Evolutionary conservation across 805 yeast genomes (phyloP), one percentile per base, ranked within the genome.

Genomic region (Candida loeiensis): DNA sequence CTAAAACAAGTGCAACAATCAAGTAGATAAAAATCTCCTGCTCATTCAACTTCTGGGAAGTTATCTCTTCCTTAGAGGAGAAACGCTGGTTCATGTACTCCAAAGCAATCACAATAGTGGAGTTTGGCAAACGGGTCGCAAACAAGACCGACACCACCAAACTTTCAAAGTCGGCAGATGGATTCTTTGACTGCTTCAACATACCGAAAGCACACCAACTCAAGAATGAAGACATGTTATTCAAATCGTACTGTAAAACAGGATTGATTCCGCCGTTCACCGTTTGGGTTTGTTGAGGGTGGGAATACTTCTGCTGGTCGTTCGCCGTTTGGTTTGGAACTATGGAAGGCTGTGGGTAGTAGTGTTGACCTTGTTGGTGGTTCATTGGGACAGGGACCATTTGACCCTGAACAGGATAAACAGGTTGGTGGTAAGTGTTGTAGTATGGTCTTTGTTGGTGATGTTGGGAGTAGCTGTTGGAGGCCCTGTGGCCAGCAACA

Each of bases 111-210:
- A 89, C 69, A 30, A 93, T 74, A 13, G 98, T 85, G 2, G 88
- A 76, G 48, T 81, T 76, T 21, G 97, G 95, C 50, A 91, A 69
- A 49, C 98, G 78, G 3, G 97, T 93, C 9, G 96, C 95, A 41
- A 81, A 74, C 45, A 91, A 68, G 2, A 91, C 90, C 29, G 82
- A 76, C 40, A 74, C 71, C 14, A 87, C 67, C 47, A 79, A 79
- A 44, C 69, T 66, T 50, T 74, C 77, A 59, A 85, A 82, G 30
- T 74, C 69, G 31, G 58, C 58, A 16, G 74, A 48, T n/a, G 81
- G 69, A 37, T 48, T 58, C 24, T 62, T 47, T 30, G 51, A 59
- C 53, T 79, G 79, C 49, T 76, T 78, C 55, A 83, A 72, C 55
- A 84, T 71, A 21, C 87, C 82, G 49, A 73, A 82, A 11, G 85